Evolutionary conservation across 768 basidiomycete genomes (phyloP), one percentile per base, ranked within the genome.

Genomic region (Mrakia frigida): DNA sequence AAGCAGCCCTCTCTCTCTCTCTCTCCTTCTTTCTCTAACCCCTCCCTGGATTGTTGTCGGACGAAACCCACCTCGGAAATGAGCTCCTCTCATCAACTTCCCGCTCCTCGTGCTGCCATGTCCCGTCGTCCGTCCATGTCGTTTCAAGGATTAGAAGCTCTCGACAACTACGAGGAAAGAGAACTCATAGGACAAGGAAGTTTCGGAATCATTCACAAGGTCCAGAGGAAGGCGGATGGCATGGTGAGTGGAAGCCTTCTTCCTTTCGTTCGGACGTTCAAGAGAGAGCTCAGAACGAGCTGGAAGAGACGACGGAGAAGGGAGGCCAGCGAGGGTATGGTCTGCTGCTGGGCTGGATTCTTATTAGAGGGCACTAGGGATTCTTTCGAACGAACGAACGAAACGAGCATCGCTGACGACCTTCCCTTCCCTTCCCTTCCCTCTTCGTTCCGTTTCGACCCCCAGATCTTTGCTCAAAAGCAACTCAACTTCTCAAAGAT

Each of bases 401-500:
- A n/a, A n/a, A n/a, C n/a, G n/a, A n/a, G n/a, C 67, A 68, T 39
- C 72, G 68, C 74, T 72, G 31, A 71, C 7, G 60, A 16, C 14
- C 3, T n/a, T 28, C 9, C 35, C 56, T 50, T 28, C 25, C 41
- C 37, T 41, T 56, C 6, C 28, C 71, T 73, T 18, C 35, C 71
- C 35, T 33, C 33, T 37, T 56, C 28, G 6, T 35, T 35, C 31
- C 23, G 7, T 46, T 41, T 59, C 21, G 9, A 14, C 23, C 31
- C 9, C 21, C 33, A 93, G 92, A 82, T 91, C 46, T 91, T 93
- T 79, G 95, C 95, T 6, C 86, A 93, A 46, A 97, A 99, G 81
- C 94, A 99, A 83, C 89, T 99, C 81, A 94, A 98, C 84, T 99
- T 98, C 84, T 94, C 96, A 81, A 89, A 92, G 70, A 98, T 99